Evolutionary conservation across 352 stramenopile species (phyloP).

Genomic region (Pythium grandisporangium): DNA sequence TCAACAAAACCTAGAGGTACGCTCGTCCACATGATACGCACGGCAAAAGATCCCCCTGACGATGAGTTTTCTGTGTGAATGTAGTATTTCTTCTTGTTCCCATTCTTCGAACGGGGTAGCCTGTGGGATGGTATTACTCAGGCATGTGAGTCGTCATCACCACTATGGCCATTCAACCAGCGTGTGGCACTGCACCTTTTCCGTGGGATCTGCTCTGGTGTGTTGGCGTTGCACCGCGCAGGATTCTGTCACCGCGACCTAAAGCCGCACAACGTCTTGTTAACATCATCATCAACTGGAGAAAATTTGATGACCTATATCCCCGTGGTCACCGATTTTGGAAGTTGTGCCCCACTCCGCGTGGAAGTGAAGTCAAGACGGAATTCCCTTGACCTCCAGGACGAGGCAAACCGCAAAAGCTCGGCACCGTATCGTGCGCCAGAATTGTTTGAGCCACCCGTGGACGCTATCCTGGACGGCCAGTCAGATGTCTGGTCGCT

Average conservation of each 20-base stretch:
- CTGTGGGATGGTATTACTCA: conserved; percentile 69
- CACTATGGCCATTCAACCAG: conserved; percentile 80
- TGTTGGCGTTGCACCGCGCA: conserved; percentile 62
- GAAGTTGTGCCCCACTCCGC: conserved; percentile 60
- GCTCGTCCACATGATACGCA: too few species aligned
- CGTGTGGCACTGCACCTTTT: conserved; percentile 75
- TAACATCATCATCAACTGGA: conserved; percentile 50
- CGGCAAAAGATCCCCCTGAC: too few species aligned
- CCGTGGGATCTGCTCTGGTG: conserved; percentile 71
- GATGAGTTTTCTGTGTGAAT: neutral
- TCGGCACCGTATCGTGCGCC: conserved; percentile 76
- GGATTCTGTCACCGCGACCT: conserved; percentile 83
- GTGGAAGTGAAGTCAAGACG: conserved; percentile 56
- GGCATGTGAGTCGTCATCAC: conserved; percentile 54
- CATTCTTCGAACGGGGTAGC: conserved; percentile 77
- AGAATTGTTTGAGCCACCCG: conserved; percentile 71
- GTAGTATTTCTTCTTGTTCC: conserved; percentile 79
- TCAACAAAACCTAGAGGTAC: conserved; percentile 62
- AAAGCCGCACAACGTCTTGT: conserved; percentile 78
- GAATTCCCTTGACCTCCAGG: conserved; percentile 70
- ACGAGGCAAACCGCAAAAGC: conserved; percentile 76
- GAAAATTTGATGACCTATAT: conserved; percentile 69
- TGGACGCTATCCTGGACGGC: conserved; percentile 58
- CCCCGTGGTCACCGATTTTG: conserved; percentile 82
- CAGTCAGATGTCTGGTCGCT: conserved; percentile 83